Conservation (phyloP, 768 basidiomycete species). For the Russula emetica region DNA sequence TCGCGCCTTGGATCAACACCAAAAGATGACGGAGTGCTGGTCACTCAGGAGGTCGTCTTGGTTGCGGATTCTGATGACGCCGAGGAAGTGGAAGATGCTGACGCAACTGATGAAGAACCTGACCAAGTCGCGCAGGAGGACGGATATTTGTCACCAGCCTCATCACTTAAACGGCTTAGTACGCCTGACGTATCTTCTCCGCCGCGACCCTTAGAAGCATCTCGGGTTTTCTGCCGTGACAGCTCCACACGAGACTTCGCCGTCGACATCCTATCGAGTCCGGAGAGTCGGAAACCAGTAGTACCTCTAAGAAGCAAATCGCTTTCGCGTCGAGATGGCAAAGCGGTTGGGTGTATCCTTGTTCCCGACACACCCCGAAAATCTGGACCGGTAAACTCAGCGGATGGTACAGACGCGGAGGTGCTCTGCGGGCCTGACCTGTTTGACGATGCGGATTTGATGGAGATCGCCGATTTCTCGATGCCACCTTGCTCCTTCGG, state of each 20-base stretch:
- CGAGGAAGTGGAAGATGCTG: slow-evolving; percentile 40
- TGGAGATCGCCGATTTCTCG: slow-evolving; percentile 15
- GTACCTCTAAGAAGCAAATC: slow-evolving; percentile 19
- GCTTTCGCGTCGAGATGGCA: slow-evolving; percentile 5
- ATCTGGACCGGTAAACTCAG: slow-evolving; percentile 6
- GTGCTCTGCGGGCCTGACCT: slow-evolving; percentile 6
- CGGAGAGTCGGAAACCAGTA: slow-evolving; percentile 31
- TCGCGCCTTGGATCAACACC: slow-evolving; percentile 1
- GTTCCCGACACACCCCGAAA: slow-evolving; percentile 21
- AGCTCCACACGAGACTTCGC: slow-evolving; percentile 41
- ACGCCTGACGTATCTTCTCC: slow-evolving; percentile 69
- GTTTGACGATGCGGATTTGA: slow-evolving; percentile 22
- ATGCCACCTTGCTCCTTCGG: slow-evolving; percentile 20
- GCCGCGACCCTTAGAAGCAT: slow-evolving; percentile 34
- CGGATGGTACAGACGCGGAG: not conserved
- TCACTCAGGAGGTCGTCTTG: slow-evolving; percentile 33
- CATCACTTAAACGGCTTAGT: slow-evolving; percentile 45
- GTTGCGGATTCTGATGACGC: slow-evolving; percentile 39
- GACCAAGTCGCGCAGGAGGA: slow-evolving; percentile 67
- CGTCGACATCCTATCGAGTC: slow-evolving; percentile 52
- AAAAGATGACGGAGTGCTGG: slow-evolving; percentile 32
- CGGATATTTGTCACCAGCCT: slow-evolving; percentile 73
- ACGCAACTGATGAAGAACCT: slow-evolving; percentile 33
- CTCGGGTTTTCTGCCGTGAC: slow-evolving; percentile 19
- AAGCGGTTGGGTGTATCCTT: slow-evolving; percentile 3